phyloP scores from a whole-genome alignment of 2,329 filamentous ascomycete genomes.

The Pyricularia sp. region DNA sequence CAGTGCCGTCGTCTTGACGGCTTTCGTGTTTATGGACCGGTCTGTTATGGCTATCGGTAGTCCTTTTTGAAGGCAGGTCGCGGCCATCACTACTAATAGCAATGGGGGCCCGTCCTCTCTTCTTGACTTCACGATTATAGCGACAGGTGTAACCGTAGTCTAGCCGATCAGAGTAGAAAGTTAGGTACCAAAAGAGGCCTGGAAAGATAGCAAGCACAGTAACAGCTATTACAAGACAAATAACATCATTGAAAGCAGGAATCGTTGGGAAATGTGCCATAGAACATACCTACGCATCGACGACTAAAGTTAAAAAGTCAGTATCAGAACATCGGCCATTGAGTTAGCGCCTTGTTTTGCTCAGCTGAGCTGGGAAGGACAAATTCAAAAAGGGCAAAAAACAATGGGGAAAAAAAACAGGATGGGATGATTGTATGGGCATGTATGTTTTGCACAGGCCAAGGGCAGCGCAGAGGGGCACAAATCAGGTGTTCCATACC shows the following conservation, averaged over 20 bases:
- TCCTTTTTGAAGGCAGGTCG: background rate
- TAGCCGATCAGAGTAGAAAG: slow-evolving; percentile 6
- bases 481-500: slow-evolving; percentile 16
- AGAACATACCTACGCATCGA: slow-evolving; percentile 22
- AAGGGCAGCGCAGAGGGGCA: background rate
- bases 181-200: background rate
- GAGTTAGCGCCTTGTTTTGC: background rate
- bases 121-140: slow-evolving; percentile 24
- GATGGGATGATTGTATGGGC: background rate
- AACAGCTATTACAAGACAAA: slow-evolving; percentile 8
- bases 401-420: background rate
- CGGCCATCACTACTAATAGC: background rate
- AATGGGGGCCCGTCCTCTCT: slow-evolving; percentile 20
- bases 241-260: background rate
- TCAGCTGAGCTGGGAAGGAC: background rate
- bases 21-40: background rate
- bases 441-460: background rate
- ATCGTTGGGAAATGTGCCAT: background rate
- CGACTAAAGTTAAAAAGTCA: slow-evolving; percentile 12
- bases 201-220: background rate
- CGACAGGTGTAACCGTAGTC: slow-evolving; percentile 25
- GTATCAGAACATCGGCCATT: background rate
- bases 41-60: background rate
- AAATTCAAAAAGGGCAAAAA: background rate
- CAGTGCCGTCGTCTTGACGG: background rate